A percentile compares a stretch with the other conserved stretches of the same genome.
Conservation (phyloP, 2,329 filamentous ascomycete genomes). For the Xylariaceae sp. region DNA sequence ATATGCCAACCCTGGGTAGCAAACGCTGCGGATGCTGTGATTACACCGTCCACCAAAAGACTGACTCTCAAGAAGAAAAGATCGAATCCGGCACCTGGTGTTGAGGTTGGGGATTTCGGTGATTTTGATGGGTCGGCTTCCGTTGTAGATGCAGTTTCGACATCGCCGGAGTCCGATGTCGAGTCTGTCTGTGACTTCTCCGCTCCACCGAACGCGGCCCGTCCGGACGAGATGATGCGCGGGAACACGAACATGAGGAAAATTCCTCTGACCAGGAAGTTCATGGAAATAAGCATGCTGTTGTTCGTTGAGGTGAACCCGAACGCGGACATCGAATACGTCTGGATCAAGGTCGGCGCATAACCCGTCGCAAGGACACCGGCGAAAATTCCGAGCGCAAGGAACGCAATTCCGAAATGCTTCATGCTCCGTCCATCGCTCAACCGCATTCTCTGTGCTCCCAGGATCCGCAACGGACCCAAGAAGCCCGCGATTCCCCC, state of each 20-base stretch:
- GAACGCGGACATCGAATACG: conserved; percentile 25
- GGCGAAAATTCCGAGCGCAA: conserved; percentile 23
- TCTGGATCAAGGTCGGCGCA: conserved; percentile 24
- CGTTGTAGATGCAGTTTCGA: conserved; percentile 15
- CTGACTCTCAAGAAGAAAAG: conserved; percentile 26
- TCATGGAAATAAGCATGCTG: conserved; percentile 23
- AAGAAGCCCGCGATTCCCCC: conserved; percentile 19
- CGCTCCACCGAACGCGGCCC: conserved; percentile 15
- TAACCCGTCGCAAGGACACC: conserved; percentile 25
- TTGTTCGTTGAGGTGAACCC: conserved; percentile 23
- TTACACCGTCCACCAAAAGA: conserved; percentile 22
- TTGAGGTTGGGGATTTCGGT: conserved; percentile 14
- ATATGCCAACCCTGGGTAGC: conserved; percentile 24
- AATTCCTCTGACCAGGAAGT: conserved; percentile 20
- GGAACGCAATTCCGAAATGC: conserved; percentile 22
- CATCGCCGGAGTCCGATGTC: conserved; percentile 17
- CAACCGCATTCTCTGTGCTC: conserved; percentile 20
- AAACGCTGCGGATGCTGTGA: conserved; percentile 24
- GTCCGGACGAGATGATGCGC: conserved; percentile 23
- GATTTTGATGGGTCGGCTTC: conserved; percentile 15
- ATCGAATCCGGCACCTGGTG: conserved; percentile 23
- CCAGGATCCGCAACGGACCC: conserved; percentile 16
- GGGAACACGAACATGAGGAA: conserved; percentile 29
- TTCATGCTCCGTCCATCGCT: conserved; percentile 16
- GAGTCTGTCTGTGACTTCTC: conserved; percentile 3